Evolutionary conservation across 2,329 filamentous ascomycete species (phyloP).

Genomic region (Sporothrix schenckii): DNA sequence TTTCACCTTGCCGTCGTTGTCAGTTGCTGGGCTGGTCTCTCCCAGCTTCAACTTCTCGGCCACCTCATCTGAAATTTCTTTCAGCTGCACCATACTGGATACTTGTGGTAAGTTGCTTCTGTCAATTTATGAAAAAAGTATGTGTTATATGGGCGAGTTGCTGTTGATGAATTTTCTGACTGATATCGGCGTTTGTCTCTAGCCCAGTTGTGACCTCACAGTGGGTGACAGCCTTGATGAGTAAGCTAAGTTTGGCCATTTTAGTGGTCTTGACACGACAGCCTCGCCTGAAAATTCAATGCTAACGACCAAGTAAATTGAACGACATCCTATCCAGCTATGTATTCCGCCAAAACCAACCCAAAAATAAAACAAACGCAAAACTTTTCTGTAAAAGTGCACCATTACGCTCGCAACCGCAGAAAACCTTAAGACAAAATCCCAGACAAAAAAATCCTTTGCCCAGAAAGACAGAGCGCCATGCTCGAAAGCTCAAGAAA

Average conservation of each 20-base stretch:
- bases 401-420: not conserved
- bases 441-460: not conserved
- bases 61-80: slow-evolving; percentile 35
- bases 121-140: not conserved
- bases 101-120: not conserved
- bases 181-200: not conserved
- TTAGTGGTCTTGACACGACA: not conserved
- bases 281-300: not conserved
- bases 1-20: not conserved
- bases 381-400: not conserved
- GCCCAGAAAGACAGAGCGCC: not conserved
- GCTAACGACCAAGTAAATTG: slow-evolving; percentile 8
- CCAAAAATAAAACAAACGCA: not conserved
- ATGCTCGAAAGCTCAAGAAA: not conserved
- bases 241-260: not conserved
- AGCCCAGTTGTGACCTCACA: slow-evolving; percentile 29
- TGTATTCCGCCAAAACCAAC: not conserved
- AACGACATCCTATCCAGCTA: slow-evolving; percentile 15
- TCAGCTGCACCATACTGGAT: slow-evolving; percentile 34
- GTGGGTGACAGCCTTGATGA: not conserved
- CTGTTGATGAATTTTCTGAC: not conserved
- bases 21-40: not conserved
- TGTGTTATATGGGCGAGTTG: not conserved
- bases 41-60: slow-evolving; percentile 33
- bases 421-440: not conserved